These are phyloP conservation scores for Neocucurbitaria cava DNA, from an alignment of 2,329 filamentous ascomycete genomes.

Conservation along the genomic window DNA sequence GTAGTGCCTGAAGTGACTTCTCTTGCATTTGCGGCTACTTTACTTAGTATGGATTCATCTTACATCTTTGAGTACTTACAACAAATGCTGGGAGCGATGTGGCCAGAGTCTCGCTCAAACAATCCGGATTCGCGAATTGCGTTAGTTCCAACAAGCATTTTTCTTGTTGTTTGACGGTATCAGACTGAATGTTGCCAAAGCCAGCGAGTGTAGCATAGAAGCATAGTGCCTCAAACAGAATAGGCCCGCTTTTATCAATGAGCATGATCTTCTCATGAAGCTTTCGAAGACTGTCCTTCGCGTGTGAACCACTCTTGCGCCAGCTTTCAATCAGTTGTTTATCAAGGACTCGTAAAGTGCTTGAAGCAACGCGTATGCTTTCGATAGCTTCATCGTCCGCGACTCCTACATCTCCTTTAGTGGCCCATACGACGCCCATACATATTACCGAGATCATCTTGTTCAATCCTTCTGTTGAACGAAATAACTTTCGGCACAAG, in stretches of 20 bases:
- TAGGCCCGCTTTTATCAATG: constrained; percentile 17
- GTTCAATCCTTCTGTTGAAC: constrained; percentile 24
- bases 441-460: constrained; percentile 42
- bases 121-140: constrained; percentile 13
- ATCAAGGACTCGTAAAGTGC: constrained; percentile 33
- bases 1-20: constrained; percentile 16
- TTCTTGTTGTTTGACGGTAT: constrained; percentile 33
- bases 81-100: constrained; percentile 35
- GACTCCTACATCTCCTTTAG: constrained; percentile 29
- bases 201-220: constrained; percentile 40
- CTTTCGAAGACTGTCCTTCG: constrained; percentile 31
- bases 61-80: constrained; percentile 23
- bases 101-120: constrained; percentile 25
- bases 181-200: constrained; percentile 18
- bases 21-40: constrained; percentile 29
- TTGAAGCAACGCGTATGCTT: constrained; percentile 43
- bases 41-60: constrained; percentile 6
- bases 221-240: constrained; percentile 40
- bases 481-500: constrained; percentile 42
- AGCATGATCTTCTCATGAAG: constrained; percentile 37
- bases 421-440: constrained; percentile 40
- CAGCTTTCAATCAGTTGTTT: constrained; percentile 26
- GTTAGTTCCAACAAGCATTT: constrained; percentile 15
- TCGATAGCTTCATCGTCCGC: constrained; percentile 38
- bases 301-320: constrained; percentile 26